phyloP scores from a whole-genome alignment of 257 asterid genomes.

The Sherardia arvensis region DNA sequence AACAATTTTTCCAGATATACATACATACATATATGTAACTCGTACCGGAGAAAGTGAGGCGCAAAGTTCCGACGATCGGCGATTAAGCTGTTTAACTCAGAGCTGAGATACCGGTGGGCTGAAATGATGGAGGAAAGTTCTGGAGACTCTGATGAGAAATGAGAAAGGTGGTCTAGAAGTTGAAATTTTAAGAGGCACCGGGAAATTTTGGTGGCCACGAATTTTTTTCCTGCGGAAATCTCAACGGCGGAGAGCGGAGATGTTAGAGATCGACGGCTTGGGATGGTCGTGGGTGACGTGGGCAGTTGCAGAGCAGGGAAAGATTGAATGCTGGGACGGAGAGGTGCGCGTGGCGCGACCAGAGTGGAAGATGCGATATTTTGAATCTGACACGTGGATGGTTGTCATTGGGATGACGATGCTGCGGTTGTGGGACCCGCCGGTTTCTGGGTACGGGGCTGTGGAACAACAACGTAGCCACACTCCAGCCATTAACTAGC shows the following conservation, averaged over 20 bases:
- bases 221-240: constrained; percentile 5
- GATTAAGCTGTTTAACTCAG: neutral
- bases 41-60: constrained; percentile 7
- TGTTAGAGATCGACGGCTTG: constrained; percentile 12
- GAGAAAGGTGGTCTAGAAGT: neutral
- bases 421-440: constrained; percentile 9
- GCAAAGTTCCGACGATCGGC: neutral
- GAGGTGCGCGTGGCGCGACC: constrained; percentile 21
- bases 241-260: constrained; percentile 11
- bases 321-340: constrained; percentile 2
- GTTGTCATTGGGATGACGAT: neutral
- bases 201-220: constrained; percentile 29
- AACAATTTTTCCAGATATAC: no score
- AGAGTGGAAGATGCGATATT: constrained; percentile 26
- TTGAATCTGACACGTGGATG: constrained; percentile 12
- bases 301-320: constrained; percentile 26
- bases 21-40: no score
- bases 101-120: constrained; percentile 12
- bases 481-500: constrained; percentile 20
- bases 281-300: constrained; percentile 21
- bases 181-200: constrained; percentile 4
- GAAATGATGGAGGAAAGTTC: constrained; percentile 7
- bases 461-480: constrained; percentile 14
- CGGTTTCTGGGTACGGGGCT: constrained; percentile 9
- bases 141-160: constrained; percentile 1